phyloP scores from a whole-genome alignment of 495 filamentous ascomycete genomes.

The Lichenothelia convexa region DNA sequence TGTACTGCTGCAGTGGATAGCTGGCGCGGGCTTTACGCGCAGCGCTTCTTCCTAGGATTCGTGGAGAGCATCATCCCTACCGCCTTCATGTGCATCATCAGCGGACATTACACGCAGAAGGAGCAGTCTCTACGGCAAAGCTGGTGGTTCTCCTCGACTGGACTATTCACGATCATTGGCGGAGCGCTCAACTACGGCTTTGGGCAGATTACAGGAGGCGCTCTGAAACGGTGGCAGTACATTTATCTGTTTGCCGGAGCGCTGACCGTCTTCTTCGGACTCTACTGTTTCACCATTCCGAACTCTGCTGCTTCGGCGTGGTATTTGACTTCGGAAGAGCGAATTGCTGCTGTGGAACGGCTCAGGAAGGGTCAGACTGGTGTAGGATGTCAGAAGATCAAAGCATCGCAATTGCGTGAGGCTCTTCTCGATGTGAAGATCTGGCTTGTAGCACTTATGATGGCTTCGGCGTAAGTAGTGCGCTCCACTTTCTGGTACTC shows the following conservation, averaged over 20 bases:
- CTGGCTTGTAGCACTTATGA: constrained; percentile 38
- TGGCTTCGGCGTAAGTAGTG: constrained; percentile 31
- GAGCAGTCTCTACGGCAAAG: constrained; percentile 49
- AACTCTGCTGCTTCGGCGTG: constrained; percentile 34
- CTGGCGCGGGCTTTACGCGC: constrained; percentile 44
- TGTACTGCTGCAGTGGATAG: constrained; percentile 46
- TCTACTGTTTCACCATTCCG: constrained; percentile 39
- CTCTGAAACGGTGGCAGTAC: constrained; percentile 44
- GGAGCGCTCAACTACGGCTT: constrained; percentile 52
- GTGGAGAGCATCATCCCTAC: constrained; percentile 50
- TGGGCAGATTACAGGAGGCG: constrained; percentile 38
- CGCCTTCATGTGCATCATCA: constrained; percentile 47
- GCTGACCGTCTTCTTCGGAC: constrained; percentile 44
- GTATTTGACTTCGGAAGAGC: constrained; percentile 32
- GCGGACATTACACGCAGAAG: constrained; percentile 45
- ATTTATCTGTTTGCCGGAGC: constrained; percentile 41
- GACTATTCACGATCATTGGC: constrained; percentile 50
- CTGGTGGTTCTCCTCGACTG: constrained; percentile 52
- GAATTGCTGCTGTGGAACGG: constrained; percentile 35
- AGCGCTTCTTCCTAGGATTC: constrained; percentile 57
- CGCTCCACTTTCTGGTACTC: too few relatives aligned
- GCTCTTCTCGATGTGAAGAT: constrained; percentile 30
- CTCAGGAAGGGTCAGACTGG: constrained; percentile 34
- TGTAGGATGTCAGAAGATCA: constrained; percentile 33
- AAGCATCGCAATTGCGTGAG: constrained; percentile 31